Evolutionary conservation across 2,329 filamentous ascomycete genomes (phyloP).

Genomic region (Apiospora rasikravindrae): DNA sequence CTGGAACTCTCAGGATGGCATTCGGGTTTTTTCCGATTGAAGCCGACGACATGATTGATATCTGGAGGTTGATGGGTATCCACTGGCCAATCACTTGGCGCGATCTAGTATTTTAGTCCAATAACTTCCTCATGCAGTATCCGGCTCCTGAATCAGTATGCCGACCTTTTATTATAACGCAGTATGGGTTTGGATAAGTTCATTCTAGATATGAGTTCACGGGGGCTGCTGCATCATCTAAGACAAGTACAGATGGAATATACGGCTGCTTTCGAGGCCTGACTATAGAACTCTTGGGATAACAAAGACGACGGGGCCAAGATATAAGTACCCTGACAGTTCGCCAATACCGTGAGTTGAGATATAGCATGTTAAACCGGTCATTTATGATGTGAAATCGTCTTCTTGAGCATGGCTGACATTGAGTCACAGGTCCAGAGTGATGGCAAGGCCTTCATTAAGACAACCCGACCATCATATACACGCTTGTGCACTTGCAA

Average conservation of each 20-base stretch:
- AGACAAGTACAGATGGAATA: background rate
- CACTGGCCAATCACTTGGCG: constrained; percentile 13
- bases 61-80: background rate
- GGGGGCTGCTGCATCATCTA: background rate
- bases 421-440: background rate
- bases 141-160: background rate
- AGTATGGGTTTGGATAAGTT: background rate
- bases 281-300: background rate
- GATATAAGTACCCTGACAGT: background rate
- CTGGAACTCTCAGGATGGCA: background rate
- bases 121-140: background rate
- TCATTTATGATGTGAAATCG: background rate
- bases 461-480: background rate
- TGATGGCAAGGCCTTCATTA: background rate
- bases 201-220: background rate
- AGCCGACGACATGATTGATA: background rate
- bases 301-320: background rate
- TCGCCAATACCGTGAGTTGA: background rate
- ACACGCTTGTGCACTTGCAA: background rate
- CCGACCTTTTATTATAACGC: background rate
- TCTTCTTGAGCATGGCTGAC: background rate
- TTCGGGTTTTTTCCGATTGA: background rate
- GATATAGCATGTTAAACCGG: background rate
- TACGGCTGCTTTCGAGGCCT: background rate
- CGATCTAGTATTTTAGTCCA: background rate